These are phyloP conservation scores for Kwoniella sp. DNA, from an alignment of 768 basidiomycete genomes.

Conservation along the genomic window DNA sequence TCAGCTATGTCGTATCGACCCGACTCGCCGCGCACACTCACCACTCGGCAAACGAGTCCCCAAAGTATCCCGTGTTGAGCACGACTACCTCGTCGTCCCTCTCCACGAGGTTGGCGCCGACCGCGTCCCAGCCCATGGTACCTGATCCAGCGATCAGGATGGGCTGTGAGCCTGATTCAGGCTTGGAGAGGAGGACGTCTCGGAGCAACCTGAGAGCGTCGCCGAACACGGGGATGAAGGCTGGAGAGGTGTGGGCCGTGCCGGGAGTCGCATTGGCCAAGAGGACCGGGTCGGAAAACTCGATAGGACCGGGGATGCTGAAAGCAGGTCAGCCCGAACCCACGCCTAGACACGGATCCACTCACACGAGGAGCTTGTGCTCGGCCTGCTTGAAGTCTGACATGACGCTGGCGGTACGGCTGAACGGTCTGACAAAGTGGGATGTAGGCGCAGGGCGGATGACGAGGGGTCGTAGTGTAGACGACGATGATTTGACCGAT, in stretches of 20 bases:
- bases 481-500: too few relatives aligned
- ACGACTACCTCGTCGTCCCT: slow-evolving; percentile 54
- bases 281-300: slow-evolving; percentile 71
- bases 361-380: slow-evolving; percentile 45
- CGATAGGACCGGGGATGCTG: slow-evolving; percentile 56
- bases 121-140: slow-evolving; percentile 89
- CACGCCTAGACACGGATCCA: background rate
- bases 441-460: too few relatives aligned
- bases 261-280: slow-evolving; percentile 69
- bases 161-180: slow-evolving; percentile 58
- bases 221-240: slow-evolving; percentile 82
- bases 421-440: too few relatives aligned
- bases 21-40: slow-evolving; percentile 47
- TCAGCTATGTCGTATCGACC: background rate
- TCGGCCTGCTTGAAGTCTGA: slow-evolving; percentile 33
- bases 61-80: slow-evolving; percentile 88
- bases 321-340: background rate
- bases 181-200: slow-evolving; percentile 70
- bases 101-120: slow-evolving; percentile 80
- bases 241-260: slow-evolving; percentile 74
- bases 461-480: too few relatives aligned
- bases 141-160: slow-evolving; percentile 93
- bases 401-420: too few relatives aligned
- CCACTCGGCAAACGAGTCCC: slow-evolving; percentile 85
- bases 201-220: slow-evolving; percentile 83